Percentiles rank a stretch among this genome's conserved stretches.
Conservation (phyloP, 495 filamentous ascomycete genomes). For the Xylaria intraflava region DNA sequence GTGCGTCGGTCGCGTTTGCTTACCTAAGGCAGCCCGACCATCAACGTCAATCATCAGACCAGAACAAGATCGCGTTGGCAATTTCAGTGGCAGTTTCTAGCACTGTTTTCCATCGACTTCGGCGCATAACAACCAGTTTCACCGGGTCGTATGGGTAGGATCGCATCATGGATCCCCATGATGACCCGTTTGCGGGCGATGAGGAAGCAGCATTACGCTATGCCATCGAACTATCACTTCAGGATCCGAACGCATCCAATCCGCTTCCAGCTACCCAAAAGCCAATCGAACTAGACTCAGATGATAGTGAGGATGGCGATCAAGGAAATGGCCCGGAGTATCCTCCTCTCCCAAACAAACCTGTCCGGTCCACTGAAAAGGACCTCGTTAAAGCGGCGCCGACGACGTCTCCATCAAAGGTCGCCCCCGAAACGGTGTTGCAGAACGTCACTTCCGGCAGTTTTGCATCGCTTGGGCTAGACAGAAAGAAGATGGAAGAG, state of each 20-base stretch:
- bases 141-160: neutral
- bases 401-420: neutral
- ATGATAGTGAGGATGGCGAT: conserved; percentile 20
- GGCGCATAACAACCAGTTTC: neutral
- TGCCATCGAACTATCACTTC: conserved; percentile 39
- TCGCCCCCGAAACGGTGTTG: neutral
- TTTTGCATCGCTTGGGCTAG: conserved; percentile 43
- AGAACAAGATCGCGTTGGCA: neutral
- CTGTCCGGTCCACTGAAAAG: neutral
- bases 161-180: conserved; percentile 13
- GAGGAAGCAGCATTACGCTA: conserved; percentile 42
- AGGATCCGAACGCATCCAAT: conserved; percentile 17
- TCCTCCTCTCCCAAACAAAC: conserved; percentile 8
- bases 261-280: conserved; percentile 2
- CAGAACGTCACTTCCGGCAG: neutral
- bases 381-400: neutral
- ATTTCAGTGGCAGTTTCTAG: neutral
- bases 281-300: conserved; percentile 15
- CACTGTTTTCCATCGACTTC: neutral
- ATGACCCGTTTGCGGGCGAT: conserved; percentile 24
- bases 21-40: neutral
- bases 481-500: conserved; percentile 80
- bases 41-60: neutral
- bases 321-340: conserved; percentile 13
- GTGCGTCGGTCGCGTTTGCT: conserved; percentile 12